Evolutionary conservation across 768 basidiomycete genomes (phyloP).

Genomic region (Pisolithus sp.): DNA sequence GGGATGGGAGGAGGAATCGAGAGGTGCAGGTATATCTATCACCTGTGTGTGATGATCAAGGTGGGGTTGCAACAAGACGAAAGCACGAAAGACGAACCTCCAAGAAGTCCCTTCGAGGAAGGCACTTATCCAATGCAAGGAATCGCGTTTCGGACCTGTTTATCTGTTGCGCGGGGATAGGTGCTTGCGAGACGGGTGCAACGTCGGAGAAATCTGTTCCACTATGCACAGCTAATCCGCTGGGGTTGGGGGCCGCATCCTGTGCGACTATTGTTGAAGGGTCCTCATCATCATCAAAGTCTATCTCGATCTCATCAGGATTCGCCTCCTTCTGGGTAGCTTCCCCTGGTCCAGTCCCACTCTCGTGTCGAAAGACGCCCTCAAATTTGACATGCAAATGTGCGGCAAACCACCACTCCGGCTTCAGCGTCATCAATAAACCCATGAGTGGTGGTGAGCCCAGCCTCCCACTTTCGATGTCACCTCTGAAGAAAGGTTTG

Average conservation of each 20-base stretch:
- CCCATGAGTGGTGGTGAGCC: conserved; percentile 86
- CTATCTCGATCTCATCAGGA: conserved; percentile 39
- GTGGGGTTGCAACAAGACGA: neutral
- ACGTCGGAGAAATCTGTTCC: conserved; percentile 36
- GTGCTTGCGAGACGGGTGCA: conserved; percentile 25
- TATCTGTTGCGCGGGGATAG: neutral
- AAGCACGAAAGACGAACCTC: conserved; percentile 46
- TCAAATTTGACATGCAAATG: conserved; percentile 88
- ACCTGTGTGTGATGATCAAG: conserved; percentile 40
- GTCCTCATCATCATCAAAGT: conserved; percentile 13
- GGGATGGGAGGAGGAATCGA: neutral
- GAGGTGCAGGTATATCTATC: conserved; percentile 48
- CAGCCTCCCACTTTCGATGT: conserved; percentile 59
- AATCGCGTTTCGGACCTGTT: conserved; percentile 55
- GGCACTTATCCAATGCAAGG: conserved; percentile 87
- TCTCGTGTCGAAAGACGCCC: conserved; percentile 51
- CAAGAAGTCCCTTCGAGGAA: conserved; percentile 67
- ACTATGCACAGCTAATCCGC: conserved; percentile 46
- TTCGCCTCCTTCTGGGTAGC: conserved; percentile 8
- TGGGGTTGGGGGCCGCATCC: conserved; percentile 37
- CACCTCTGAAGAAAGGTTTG: conserved; percentile 72
- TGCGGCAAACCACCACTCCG: conserved; percentile 88
- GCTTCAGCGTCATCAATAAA: conserved; percentile 64
- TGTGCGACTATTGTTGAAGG: conserved; percentile 32
- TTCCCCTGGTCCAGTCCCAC: neutral